A percentile compares a stretch with the other conserved stretches of the same genome.
Conservation (phyloP, 1,284 basidiomycete species). For the Singerocomus rubriflavus region DNA sequence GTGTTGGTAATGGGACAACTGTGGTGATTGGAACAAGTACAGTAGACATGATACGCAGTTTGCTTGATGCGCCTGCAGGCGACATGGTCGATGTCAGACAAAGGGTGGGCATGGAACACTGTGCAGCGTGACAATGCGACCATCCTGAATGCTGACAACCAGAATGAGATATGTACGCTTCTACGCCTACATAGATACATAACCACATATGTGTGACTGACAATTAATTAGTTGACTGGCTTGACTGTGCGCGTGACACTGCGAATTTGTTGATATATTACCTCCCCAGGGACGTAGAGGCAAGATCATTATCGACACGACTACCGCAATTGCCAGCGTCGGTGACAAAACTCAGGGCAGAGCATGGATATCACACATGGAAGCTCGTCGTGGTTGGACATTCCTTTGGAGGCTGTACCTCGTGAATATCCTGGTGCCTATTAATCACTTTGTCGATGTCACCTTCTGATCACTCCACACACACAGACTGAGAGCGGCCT, state of each 20-base stretch:
- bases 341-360: slow-evolving; percentile 41
- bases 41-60: slow-evolving; percentile 55
- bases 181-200: too few relatives aligned
- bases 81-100: slow-evolving; percentile 46
- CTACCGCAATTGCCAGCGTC: slow-evolving; percentile 44
- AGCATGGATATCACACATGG: slow-evolving; percentile 45
- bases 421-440: slow-evolving; percentile 41
- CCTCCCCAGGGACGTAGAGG: slow-evolving; percentile 43
- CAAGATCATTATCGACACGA: slow-evolving; percentile 44
- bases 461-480: background rate
- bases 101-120: slow-evolving; percentile 79
- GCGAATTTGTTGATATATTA: slow-evolving; percentile 64
- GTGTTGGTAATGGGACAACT: background rate
- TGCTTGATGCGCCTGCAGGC: slow-evolving; percentile 41
- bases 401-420: slow-evolving; percentile 75
- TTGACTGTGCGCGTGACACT: slow-evolving; percentile 54
- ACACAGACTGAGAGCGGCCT: slow-evolving; percentile 54
- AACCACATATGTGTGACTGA: too few relatives aligned
- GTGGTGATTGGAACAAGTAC: slow-evolving; percentile 31
- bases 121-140: slow-evolving; percentile 76
- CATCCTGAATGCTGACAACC: slow-evolving; percentile 55
- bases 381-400: slow-evolving; percentile 72
- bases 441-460: background rate
- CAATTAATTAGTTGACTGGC: too few relatives aligned
- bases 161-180: slow-evolving; percentile 54